Conservation (phyloP, 1,284 basidiomycete species). For the Vanrija sp. region DNA sequence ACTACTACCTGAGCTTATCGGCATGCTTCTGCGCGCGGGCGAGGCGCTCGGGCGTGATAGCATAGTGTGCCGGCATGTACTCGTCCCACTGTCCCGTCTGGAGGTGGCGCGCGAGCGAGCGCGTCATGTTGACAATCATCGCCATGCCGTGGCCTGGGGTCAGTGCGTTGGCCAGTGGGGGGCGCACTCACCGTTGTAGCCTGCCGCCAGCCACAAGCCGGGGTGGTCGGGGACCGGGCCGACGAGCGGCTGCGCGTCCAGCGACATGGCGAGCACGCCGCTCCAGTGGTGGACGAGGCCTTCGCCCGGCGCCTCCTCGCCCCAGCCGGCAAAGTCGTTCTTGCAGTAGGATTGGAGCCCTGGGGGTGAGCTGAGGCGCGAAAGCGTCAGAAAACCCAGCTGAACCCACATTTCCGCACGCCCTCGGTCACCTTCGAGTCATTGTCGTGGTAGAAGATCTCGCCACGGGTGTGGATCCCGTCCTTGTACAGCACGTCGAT, state of each 20-base stretch:
- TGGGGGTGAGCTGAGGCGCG: no score
- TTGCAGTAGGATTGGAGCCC: slow-evolving; percentile 12
- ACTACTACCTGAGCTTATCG: no score
- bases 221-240: slow-evolving; percentile 21
- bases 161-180: neutral
- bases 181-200: slow-evolving; percentile 5
- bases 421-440: slow-evolving; percentile 6
- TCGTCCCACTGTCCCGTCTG: slow-evolving; percentile 21
- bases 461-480: neutral
- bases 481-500: neutral
- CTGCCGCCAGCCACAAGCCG: slow-evolving; percentile 14
- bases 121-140: slow-evolving; percentile 20
- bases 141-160: slow-evolving; percentile 19
- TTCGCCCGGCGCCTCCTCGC: slow-evolving; percentile 21
- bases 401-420: no score
- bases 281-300: slow-evolving; percentile 27
- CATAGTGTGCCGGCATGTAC: neutral
- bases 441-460: slow-evolving; percentile 9
- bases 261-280: slow-evolving; percentile 26
- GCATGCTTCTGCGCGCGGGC: neutral
- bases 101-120: slow-evolving; percentile 20
- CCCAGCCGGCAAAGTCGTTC: slow-evolving; percentile 24
- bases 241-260: slow-evolving; percentile 29
- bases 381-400: no score
- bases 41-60: neutral